A percentile compares a stretch with the other conserved stretches of the same genome.
These are phyloP conservation scores for Calocera viscosa DNA, from an alignment of 768 basidiomycete species.

Conservation along the genomic window DNA sequence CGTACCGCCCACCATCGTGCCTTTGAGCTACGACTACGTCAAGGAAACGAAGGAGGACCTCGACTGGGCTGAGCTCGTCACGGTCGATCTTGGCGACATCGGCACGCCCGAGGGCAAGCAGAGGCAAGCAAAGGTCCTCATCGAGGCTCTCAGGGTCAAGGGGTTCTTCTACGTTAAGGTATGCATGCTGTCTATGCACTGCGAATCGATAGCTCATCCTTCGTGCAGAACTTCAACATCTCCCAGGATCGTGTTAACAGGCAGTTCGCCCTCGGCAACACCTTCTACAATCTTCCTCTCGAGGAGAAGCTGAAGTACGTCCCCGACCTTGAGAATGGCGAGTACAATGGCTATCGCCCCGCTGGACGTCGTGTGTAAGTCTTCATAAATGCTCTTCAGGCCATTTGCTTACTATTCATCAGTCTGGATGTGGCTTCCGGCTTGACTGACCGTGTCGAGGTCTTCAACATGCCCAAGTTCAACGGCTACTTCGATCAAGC, in stretches of 20 bases:
- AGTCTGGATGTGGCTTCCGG: conserved; percentile 29
- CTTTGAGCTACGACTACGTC: not conserved
- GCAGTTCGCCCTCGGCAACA: conserved; percentile 30
- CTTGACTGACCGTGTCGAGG: conserved; percentile 32
- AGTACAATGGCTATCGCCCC: conserved; percentile 14
- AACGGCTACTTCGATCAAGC: conserved; percentile 21
- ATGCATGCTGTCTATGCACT: not conserved
- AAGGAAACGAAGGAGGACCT: conserved; percentile 22
- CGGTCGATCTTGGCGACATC: conserved; percentile 19
- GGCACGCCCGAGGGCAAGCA: conserved; percentile 18
- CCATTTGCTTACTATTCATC: conserved; percentile 15
- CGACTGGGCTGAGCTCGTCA: conserved; percentile 27
- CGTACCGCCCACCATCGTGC: not conserved
- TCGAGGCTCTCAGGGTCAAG: conserved; percentile 8
- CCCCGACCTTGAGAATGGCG: conserved; percentile 28
- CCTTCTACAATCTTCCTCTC: conserved; percentile 29
- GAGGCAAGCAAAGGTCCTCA: conserved; percentile 19
- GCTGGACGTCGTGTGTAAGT: not conserved
- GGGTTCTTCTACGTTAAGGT: conserved; percentile 13
- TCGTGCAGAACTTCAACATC: conserved; percentile 31
- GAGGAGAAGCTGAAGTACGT: conserved; percentile 28
- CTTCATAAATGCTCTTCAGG: conserved; percentile 10
- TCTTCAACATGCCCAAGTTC: conserved; percentile 31
- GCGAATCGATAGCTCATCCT: conserved; percentile 10
- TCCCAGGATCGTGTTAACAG: conserved; percentile 29